phyloP scores from a whole-genome alignment of 306 rosid species.

The Leucaena leucocephala region DNA sequence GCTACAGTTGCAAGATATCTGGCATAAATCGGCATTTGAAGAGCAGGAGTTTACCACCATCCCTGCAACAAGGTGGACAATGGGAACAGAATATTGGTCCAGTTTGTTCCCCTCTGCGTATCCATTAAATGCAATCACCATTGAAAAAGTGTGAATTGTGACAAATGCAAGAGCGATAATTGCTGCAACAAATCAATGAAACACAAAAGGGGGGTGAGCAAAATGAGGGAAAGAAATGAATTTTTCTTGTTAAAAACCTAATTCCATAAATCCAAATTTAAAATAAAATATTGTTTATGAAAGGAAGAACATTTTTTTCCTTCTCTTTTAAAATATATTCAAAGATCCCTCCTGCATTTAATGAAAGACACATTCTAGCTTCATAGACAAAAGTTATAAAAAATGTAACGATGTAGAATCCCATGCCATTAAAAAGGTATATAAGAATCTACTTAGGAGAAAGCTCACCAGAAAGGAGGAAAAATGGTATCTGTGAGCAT shows the following conservation, averaged over 20 bases:
- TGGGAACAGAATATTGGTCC: constrained; percentile 79
- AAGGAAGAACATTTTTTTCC: too few relatives aligned
- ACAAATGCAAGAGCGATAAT: constrained; percentile 86
- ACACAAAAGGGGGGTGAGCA: constrained; percentile 27
- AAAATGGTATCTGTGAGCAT: constrained; percentile 84
- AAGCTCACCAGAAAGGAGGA: constrained; percentile 84
- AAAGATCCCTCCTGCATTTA: not conserved
- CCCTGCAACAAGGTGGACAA: constrained; percentile 76
- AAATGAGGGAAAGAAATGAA: constrained; percentile 8
- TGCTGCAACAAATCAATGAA: constrained; percentile 57
- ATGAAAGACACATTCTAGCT: constrained; percentile 18
- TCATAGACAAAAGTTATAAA: constrained; percentile 6
- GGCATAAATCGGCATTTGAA: constrained; percentile 27
- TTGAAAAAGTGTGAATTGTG: constrained; percentile 92
- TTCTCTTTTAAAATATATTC: too few relatives aligned
- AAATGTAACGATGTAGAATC: constrained; percentile 17
- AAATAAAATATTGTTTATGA: too few relatives aligned
- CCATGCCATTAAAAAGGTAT: constrained; percentile 5
- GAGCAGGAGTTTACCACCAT: constrained; percentile 65
- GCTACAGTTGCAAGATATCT: not conserved
- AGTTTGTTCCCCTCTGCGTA: constrained; percentile 82
- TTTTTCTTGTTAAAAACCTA: constrained; percentile 9
- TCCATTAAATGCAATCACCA: constrained; percentile 94
- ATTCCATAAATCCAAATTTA: too few relatives aligned
- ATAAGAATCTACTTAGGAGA: constrained; percentile 26